phyloP scores from a whole-genome alignment of 148 eudicot genomes.

The Pouteria glomerata region DNA sequence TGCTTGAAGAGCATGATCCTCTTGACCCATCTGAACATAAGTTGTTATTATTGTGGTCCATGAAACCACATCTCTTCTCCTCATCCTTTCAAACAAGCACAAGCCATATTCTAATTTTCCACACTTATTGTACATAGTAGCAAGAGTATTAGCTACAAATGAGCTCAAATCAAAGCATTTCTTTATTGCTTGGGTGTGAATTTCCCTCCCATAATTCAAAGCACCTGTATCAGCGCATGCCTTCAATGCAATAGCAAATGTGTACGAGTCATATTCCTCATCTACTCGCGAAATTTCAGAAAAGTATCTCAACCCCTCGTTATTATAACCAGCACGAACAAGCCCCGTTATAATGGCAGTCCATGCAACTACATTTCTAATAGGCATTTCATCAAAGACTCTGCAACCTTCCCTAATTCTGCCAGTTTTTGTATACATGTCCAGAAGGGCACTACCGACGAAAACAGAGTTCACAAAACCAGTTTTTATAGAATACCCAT shows the following conservation, averaged over 20 bases:
- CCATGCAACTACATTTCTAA: conserved; percentile 88
- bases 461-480: conserved; percentile 63
- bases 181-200: conserved; percentile 64
- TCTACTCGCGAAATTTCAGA: conserved; percentile 49
- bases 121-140: conserved; percentile 80
- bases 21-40: conserved; percentile 68
- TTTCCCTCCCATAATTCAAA: conserved; percentile 62
- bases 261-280: conserved; percentile 58
- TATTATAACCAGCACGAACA: conserved; percentile 56
- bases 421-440: conserved; percentile 74
- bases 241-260: conserved; percentile 81
- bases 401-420: conserved; percentile 53
- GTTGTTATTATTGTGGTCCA: conserved; percentile 75
- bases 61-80: conserved; percentile 67
- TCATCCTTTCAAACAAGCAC: conserved; percentile 63
- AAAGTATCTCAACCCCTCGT: conserved; percentile 62
- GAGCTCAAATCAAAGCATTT: conserved; percentile 51
- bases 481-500: conserved; percentile 57
- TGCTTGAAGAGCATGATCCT: conserved; percentile 38
- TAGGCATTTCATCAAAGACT: conserved; percentile 77
- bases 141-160: conserved; percentile 70
- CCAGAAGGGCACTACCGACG: conserved; percentile 80
- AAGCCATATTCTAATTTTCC: conserved; percentile 73
- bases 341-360: conserved; percentile 82
- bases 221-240: conserved; percentile 65